Percentiles rank a stretch among this genome's conserved stretches.
Conservation (phyloP, 371 early-diverging fungal genomes). For the Actinomucor elegans region DNA sequence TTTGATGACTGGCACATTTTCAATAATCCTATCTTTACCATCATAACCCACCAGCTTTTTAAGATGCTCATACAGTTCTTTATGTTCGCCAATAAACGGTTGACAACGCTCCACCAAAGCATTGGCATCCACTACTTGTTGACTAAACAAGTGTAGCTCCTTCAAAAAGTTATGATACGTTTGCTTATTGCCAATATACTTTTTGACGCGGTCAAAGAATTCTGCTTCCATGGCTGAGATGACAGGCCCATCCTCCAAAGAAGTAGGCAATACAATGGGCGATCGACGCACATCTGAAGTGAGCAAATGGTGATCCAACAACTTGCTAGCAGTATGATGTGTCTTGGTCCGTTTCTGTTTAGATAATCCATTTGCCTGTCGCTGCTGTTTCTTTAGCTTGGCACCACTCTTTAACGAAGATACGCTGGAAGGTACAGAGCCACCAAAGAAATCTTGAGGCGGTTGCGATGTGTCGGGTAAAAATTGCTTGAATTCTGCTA, state of each 20-base stretch:
- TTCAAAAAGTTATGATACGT: slow-evolving; percentile 95
- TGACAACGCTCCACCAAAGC: slow-evolving; percentile 78
- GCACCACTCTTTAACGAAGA: not conserved
- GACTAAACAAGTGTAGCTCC: slow-evolving; percentile 93
- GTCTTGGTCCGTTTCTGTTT: slow-evolving; percentile 10
- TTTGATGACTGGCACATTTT: slow-evolving; percentile 14
- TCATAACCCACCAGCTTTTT: slow-evolving; percentile 90
- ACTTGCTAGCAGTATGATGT: not conserved
- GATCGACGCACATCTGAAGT: slow-evolving; percentile 17
- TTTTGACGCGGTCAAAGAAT: slow-evolving; percentile 88
- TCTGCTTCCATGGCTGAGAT: slow-evolving; percentile 70
- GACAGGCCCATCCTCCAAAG: slow-evolving; percentile 7
- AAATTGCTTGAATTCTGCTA: slow-evolving; percentile 96
- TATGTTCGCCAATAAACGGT: slow-evolving; percentile 70
- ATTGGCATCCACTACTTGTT: slow-evolving; percentile 87
- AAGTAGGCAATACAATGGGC: not conserved
- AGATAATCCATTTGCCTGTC: not conserved
- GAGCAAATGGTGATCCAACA: not conserved
- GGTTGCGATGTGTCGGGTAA: slow-evolving; percentile 57
- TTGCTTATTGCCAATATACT: slow-evolving; percentile 72
- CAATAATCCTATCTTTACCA: slow-evolving; percentile 50
- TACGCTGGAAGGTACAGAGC: too few species aligned
- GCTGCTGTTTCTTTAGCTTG: slow-evolving; percentile 2
- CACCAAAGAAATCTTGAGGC: too few species aligned
- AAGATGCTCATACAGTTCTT: slow-evolving; percentile 87